phyloP scores from a whole-genome alignment of 768 basidiomycete genomes.

The Mycena floridula region DNA sequence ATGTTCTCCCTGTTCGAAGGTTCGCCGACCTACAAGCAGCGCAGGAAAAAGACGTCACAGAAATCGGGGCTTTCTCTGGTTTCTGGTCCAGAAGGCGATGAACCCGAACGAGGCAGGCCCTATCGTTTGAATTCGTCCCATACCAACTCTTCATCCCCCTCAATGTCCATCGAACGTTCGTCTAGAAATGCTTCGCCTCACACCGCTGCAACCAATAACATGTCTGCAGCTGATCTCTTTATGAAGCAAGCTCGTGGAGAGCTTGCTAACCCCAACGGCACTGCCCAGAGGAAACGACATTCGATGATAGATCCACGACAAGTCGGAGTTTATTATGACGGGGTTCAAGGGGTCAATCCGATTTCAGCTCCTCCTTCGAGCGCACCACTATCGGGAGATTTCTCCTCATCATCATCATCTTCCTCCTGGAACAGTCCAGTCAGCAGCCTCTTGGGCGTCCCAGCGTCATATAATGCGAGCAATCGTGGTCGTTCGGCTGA shows the following conservation, averaged over 20 bases:
- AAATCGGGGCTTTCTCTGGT: conserved; percentile 15
- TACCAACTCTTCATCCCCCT: not conserved
- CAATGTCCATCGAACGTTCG: not conserved
- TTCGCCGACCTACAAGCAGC: conserved; percentile 82
- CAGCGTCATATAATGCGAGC: not conserved
- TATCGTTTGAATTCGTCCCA: not conserved
- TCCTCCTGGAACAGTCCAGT: not conserved
- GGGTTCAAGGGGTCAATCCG: not conserved
- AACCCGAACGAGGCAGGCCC: conserved; percentile 14
- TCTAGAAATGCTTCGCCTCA: not conserved
- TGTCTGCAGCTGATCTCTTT: conserved; percentile 67
- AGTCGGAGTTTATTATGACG: not conserved
- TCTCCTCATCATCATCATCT: not conserved
- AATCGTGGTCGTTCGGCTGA: not conserved
- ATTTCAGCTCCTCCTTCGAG: not conserved
- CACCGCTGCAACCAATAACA: not conserved
- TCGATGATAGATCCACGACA: conserved; percentile 4
- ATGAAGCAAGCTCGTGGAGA: conserved; percentile 55
- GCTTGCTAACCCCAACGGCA: conserved; percentile 29
- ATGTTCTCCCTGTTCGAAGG: conserved; percentile 79
- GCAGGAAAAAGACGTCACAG: conserved; percentile 67
- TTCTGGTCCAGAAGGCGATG: conserved; percentile 22
- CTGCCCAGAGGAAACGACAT: conserved; percentile 12
- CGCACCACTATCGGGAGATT: not conserved
- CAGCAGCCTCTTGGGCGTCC: not conserved